Base-by-base conservation (phyloP, 2,329 filamentous ascomycete species). In the Colletotrichum horii region DNA sequence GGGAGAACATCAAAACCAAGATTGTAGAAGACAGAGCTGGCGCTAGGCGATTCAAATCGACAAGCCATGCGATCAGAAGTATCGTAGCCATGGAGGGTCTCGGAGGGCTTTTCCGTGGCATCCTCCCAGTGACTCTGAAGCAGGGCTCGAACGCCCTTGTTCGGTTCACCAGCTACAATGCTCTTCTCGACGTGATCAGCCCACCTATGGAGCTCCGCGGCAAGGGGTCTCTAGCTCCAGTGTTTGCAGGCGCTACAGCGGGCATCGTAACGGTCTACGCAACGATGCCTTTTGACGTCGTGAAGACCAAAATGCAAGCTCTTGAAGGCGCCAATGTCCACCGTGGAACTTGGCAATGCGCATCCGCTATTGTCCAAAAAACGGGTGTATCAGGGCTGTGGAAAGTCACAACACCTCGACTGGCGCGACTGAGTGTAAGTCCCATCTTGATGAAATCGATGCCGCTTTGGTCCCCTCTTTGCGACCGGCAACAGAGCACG, bases 1-100 rank as follows among this genome's bases (percentile, higher is more conserved):
- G 79, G 8, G 80, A 82, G 66, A 79, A 79, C 43, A 62, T 81
- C 64, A 81, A 82, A 62, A 82, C 79, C 7, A 76, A 79, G 28
- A 74, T 80, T 19, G 76, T 82, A 19, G 76, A 82, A 30, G 80
- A 81, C 36, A 66, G 76, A 19, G 78, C 77, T 14, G 75, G 78
- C 12, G 64, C 62, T 15, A 48, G 61, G 4, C 38, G 43, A 16
- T 77, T 70, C 61, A 71, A 32, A 1, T 76, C 76, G 43, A 43
- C 77, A 8, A 58, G 32, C 24, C 30, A 66, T 14, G 62, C 64
- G 15, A 43, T 66, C 28, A 38, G 62, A 36, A n/a, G 8, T 36
- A 72, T 60, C n/a, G 14, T 36, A 8, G 61, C 16, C 16, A 34
- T n/a, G 14, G 34, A 71, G 28, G 61, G 69, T 26, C 9, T 71